phyloP scores from a whole-genome alignment of 2,329 filamentous ascomycete species.

The Diatrype stigma region DNA sequence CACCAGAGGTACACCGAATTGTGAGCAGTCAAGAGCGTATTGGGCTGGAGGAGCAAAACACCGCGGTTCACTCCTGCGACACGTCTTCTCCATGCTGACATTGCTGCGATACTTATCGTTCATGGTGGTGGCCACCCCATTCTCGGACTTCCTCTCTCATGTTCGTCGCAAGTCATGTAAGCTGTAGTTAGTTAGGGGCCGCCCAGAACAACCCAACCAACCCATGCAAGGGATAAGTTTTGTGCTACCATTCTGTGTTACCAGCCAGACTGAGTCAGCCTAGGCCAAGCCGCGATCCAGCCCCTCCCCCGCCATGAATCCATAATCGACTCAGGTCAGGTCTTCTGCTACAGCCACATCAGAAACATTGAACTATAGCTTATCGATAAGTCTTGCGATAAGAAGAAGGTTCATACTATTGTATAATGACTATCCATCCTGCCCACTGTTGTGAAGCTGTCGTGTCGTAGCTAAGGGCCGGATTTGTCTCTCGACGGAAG shows the following conservation, averaged over 20 bases:
- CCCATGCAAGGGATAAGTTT: not conserved
- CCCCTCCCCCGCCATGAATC: not conserved
- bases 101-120: not conserved
- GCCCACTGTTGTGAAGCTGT: too few relatives aligned
- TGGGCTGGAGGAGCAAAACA: too few relatives aligned
- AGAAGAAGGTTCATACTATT: not conserved
- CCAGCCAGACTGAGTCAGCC: not conserved
- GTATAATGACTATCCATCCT: too few relatives aligned
- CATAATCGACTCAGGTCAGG: not conserved
- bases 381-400: not conserved
- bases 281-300: not conserved
- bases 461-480: too few relatives aligned
- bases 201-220: not conserved
- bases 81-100: too few relatives aligned
- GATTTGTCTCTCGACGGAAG: too few relatives aligned
- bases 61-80: too few relatives aligned
- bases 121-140: not conserved
- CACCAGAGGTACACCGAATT: not conserved
- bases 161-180: not conserved
- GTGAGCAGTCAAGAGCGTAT: not conserved
- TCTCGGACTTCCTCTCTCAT: not conserved
- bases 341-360: too few relatives aligned
- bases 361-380: not conserved
- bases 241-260: not conserved
- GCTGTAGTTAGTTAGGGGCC: not conserved